A percentile compares a stretch with the other conserved stretches of the same genome.
Conservation (phyloP, 345 rosid genomes). For the Brassica cretica region DNA sequence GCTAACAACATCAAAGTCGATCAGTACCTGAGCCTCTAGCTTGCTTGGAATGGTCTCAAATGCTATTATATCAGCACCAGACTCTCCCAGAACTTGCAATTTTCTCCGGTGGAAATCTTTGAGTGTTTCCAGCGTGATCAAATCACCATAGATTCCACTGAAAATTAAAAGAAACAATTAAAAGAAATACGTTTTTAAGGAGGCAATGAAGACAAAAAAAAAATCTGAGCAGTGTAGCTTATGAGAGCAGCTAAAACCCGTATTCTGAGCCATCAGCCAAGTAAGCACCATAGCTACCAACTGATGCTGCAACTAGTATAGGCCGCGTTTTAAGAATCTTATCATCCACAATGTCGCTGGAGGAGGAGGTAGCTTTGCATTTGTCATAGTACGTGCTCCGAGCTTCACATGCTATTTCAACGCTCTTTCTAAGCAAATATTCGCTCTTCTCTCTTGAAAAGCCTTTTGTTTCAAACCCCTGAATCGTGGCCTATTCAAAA, state of each 20-base stretch:
- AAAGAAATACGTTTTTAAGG: background rate
- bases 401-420: constrained; percentile 69
- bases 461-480: constrained; percentile 76
- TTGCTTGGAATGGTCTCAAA: constrained; percentile 85
- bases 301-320: constrained; percentile 75
- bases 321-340: constrained; percentile 52
- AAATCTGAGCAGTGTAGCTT: background rate
- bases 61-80: constrained; percentile 76
- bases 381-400: constrained; percentile 51
- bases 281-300: constrained; percentile 85
- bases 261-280: constrained; percentile 91
- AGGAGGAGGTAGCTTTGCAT: constrained; percentile 36
- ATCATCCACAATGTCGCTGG: constrained; percentile 19
- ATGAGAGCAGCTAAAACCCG: constrained; percentile 40
- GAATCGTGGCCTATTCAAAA: constrained; percentile 65
- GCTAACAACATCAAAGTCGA: background rate
- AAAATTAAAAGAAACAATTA: background rate
- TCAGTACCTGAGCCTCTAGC: constrained; percentile 78
- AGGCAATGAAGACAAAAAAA: background rate
- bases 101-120: constrained; percentile 76
- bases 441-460: constrained; percentile 58
- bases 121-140: constrained; percentile 51
- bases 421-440: constrained; percentile 62
- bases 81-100: constrained; percentile 58
- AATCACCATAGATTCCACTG: constrained; percentile 71